Evolutionary conservation across 2,329 filamentous ascomycete genomes (phyloP), one percentile per base, ranked within the genome.

Genomic region (Westerdykella sp.): DNA sequence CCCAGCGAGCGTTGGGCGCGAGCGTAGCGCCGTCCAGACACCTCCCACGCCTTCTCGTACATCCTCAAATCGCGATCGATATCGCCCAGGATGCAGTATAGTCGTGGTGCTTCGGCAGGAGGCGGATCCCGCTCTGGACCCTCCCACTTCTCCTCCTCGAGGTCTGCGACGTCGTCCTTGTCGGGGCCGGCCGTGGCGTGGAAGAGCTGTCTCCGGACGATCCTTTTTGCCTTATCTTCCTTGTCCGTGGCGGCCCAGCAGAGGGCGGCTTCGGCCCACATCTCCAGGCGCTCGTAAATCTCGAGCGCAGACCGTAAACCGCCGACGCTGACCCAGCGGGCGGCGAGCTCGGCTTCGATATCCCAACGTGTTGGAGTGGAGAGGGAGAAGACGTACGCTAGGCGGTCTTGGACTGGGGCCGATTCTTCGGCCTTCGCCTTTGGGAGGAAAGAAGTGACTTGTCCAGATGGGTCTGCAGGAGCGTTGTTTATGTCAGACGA

Each of bases 1-100:
- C 87, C 93, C 0, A 98, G 75, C 0, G 87, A 93, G 43, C 86
- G 82, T 60, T 97, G 91, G 0, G 93, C 91, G 3, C 93, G 80
- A 0, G 89, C 83, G 61, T 88, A 98, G 12, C 90, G 80, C 39
- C 81, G 67, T 2, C 82, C 82, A 0, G 90, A 96, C 1, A 95
- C 79, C 15, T 84, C 79, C 93, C 93, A 98, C 0, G 91, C 89
- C 12, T 84, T 84, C 50, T 87, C 79, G 69, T 94, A 98, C 69
- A 90, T 80, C 9, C 70, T 65, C 0, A 84, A 76, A 9, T 93
- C 78, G 16, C 81, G 74, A 53, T 95, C 87, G 13, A 98, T 76
- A 55, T 98, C 93, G 14, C 91, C 93, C 1, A 98, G 73, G 44
- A 98, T 96, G 62, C 91, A 97, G 72, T 90, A 91, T 5, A 97